Conservation (phyloP, 768 basidiomycete species). For the Cubamyces sp. region DNA sequence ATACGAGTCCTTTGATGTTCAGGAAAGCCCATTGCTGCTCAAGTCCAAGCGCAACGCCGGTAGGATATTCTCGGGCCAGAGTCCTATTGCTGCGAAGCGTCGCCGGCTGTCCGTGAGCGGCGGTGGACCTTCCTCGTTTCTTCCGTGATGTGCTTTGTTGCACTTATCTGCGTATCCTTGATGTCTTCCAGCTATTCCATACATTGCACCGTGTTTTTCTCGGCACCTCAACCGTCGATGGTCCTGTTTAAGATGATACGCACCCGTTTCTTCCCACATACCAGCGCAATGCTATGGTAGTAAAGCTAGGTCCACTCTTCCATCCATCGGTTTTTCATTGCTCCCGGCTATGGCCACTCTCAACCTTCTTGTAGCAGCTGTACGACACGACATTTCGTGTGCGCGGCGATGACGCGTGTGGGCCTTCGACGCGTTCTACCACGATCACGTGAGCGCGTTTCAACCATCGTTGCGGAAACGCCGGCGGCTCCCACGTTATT, state of each 20-base stretch:
- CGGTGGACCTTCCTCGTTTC: neutral
- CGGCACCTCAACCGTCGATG: too few relatives aligned
- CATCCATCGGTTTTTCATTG: too few relatives aligned
- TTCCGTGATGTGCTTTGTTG: neutral
- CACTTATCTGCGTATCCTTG: neutral
- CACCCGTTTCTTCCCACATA: too few relatives aligned
- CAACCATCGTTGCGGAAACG: neutral
- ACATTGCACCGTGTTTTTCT: neutral
- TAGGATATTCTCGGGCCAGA: conserved; percentile 23
- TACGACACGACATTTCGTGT: too few relatives aligned
- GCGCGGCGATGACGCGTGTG: too few relatives aligned
- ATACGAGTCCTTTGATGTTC: conserved; percentile 6
- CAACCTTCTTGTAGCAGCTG: too few relatives aligned
- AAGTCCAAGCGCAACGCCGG: conserved; percentile 28
- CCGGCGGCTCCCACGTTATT: conserved; percentile 15
- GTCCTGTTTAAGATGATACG: too few relatives aligned
- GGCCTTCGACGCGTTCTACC: neutral
- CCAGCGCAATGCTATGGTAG: too few relatives aligned
- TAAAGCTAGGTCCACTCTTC: too few relatives aligned
- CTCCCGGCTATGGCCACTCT: too few relatives aligned
- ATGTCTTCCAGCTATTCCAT: neutral
- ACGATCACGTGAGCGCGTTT: conserved; percentile 17
- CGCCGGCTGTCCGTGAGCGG: conserved; percentile 3
- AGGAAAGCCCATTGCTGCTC: conserved; percentile 24
- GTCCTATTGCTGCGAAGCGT: conserved; percentile 18